Conservation (phyloP, 225 moss, liverwort and hornwort species). For the Anthoceros angustus region DNA sequence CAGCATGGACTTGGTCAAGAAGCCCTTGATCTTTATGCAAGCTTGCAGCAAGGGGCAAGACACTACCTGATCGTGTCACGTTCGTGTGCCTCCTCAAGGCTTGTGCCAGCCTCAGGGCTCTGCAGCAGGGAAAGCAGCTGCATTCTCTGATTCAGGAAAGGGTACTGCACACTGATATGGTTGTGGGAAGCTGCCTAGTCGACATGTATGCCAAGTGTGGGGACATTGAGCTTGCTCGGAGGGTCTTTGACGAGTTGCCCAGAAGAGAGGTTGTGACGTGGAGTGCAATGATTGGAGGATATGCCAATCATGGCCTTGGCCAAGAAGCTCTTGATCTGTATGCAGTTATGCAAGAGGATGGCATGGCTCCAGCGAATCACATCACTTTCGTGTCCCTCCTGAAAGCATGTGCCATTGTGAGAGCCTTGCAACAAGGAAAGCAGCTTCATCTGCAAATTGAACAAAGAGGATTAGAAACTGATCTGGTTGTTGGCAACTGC, state of each 20-base stretch:
- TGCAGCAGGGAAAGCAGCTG: not conserved
- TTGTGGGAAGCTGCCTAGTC: not conserved
- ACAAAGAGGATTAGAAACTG: no score
- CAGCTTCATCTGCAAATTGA: no score
- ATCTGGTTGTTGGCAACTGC: no score
- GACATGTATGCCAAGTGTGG: not conserved
- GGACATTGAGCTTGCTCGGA: not conserved
- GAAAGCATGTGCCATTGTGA: no score
- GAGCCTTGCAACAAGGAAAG: no score
- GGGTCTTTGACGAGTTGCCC: not conserved
- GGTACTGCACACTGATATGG: not conserved
- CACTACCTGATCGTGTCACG: not conserved
- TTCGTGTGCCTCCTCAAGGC: not conserved
- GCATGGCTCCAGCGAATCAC: no score
- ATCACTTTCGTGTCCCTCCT: no score
- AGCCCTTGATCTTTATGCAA: not conserved
- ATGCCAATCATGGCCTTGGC: not conserved
- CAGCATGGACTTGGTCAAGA: not conserved
- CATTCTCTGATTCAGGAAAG: not conserved
- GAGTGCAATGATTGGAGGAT: not conserved
- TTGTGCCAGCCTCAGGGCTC: not conserved
- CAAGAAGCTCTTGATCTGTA: no score
- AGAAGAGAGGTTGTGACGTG: not conserved
- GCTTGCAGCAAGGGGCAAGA: not conserved
- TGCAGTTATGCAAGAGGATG: no score